Percentiles rank a stretch among this genome's conserved stretches.
Evolutionary conservation across 345 rosid genomes (phyloP).

Genomic region (Alliaria petiolata): DNA sequence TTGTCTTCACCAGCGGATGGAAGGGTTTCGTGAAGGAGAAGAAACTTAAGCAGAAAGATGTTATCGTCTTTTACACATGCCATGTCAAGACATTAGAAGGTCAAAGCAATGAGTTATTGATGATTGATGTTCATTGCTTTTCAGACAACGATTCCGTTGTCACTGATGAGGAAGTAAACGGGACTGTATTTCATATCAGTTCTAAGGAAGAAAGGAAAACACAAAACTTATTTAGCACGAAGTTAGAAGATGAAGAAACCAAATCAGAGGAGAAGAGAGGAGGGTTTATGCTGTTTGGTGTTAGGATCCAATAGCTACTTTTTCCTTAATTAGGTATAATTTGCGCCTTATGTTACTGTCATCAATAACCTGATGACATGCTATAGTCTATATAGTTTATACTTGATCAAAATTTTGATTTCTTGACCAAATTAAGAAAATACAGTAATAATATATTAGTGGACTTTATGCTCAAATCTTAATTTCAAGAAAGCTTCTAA

Average conservation of each 20-base stretch:
- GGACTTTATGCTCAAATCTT: no score
- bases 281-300: constrained; percentile 51
- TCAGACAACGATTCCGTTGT: background rate
- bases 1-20: constrained; percentile 85
- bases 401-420: no score
- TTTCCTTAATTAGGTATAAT: no score
- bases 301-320: constrained; percentile 29
- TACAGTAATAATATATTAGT: no score
- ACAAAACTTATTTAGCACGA: background rate
- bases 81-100: constrained; percentile 3
- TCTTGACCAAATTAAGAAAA: no score
- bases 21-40: constrained; percentile 61
- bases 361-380: no score
- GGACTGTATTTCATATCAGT: background rate
- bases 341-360: no score
- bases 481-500: no score
- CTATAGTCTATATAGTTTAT: no score
- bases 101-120: constrained; percentile 20
- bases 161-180: background rate
- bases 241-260: constrained; percentile 29
- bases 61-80: constrained; percentile 35
- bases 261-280: background rate
- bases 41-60: constrained; percentile 48
- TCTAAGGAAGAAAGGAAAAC: background rate
- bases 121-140: constrained; percentile 41